These are phyloP conservation scores for Penicillium sp. DNA, from an alignment of 2,329 filamentous ascomycete genomes.

Conservation along the genomic window DNA sequence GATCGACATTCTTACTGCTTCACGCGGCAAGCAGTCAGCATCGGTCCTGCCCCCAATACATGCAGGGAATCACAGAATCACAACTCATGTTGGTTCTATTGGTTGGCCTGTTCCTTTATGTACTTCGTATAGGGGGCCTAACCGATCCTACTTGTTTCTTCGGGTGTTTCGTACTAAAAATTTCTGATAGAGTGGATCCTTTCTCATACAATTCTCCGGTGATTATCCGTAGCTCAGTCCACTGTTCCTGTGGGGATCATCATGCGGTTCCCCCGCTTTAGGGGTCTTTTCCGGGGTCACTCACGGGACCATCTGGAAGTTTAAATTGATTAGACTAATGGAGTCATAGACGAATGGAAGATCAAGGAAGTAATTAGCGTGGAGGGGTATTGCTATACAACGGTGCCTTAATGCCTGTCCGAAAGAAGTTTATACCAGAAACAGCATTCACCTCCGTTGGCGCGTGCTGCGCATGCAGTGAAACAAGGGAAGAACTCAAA, in stretches of 20 bases:
- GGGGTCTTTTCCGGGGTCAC: background rate
- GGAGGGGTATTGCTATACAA: background rate
- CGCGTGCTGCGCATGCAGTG: background rate
- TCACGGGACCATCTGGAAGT: background rate
- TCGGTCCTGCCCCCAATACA: background rate
- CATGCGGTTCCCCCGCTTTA: background rate
- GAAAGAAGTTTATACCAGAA: background rate
- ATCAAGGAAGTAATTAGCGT: background rate
- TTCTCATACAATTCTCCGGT: background rate
- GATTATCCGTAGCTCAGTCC: background rate
- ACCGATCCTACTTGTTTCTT: background rate
- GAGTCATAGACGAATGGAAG: background rate
- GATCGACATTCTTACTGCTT: conserved; percentile 22
- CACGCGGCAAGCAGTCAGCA: conserved; percentile 8
- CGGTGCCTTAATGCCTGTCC: background rate
- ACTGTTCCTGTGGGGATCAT: background rate
- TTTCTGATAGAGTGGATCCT: background rate
- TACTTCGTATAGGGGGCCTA: background rate
- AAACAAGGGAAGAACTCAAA: background rate
- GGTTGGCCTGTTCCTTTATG: background rate
- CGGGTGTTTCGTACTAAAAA: background rate
- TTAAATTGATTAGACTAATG: background rate
- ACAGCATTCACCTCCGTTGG: background rate
- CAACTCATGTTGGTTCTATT: background rate
- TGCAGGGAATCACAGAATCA: background rate